phyloP scores from a whole-genome alignment of 768 basidiomycete genomes.

The Melanogaster broomeanus region DNA sequence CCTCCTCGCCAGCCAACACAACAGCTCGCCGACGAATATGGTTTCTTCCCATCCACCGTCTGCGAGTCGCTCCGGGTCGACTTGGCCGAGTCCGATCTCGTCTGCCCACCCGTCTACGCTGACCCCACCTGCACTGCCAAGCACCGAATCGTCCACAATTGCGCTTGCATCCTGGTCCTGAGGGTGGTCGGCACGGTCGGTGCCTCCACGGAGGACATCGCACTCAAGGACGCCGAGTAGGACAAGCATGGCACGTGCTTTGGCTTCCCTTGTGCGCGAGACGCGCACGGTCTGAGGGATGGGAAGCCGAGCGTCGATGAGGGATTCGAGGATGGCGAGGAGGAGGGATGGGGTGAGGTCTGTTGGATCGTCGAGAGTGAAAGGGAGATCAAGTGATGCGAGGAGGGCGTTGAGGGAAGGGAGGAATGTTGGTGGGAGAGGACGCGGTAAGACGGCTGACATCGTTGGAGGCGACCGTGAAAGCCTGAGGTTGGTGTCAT shows the following conservation, averaged over 20 bases:
- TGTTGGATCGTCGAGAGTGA: slow-evolving; percentile 47
- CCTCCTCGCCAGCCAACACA: slow-evolving; percentile 67
- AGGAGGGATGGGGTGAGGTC: slow-evolving; percentile 76
- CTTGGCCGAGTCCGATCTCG: slow-evolving; percentile 63
- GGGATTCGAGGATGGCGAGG: slow-evolving; percentile 66
- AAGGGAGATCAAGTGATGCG: slow-evolving; percentile 43
- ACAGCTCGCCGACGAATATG: slow-evolving; percentile 61
- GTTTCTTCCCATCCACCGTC: slow-evolving; percentile 66
- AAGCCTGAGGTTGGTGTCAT: neutral
- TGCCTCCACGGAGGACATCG: slow-evolving; percentile 58
- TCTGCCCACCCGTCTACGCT: slow-evolving; percentile 33
- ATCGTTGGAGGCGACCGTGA: neutral
- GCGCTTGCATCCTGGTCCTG: neutral
- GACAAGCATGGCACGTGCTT: slow-evolving; percentile 69
- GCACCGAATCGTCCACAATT: slow-evolving; percentile 31
- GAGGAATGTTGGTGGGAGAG: slow-evolving; percentile 18
- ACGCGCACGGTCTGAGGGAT: slow-evolving; percentile 37
- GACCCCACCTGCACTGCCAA: slow-evolving; percentile 20
- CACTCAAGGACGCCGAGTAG: slow-evolving; percentile 73
- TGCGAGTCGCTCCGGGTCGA: slow-evolving; percentile 69
- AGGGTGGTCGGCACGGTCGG: slow-evolving; percentile 56
- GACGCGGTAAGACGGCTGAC: slow-evolving; percentile 10
- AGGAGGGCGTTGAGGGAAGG: slow-evolving; percentile 49
- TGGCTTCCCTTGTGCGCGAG: slow-evolving; percentile 39
- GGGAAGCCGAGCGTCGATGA: slow-evolving; percentile 57